phyloP scores from a whole-genome alignment of 148 eudicot species.

The Pouteria glomerata region DNA sequence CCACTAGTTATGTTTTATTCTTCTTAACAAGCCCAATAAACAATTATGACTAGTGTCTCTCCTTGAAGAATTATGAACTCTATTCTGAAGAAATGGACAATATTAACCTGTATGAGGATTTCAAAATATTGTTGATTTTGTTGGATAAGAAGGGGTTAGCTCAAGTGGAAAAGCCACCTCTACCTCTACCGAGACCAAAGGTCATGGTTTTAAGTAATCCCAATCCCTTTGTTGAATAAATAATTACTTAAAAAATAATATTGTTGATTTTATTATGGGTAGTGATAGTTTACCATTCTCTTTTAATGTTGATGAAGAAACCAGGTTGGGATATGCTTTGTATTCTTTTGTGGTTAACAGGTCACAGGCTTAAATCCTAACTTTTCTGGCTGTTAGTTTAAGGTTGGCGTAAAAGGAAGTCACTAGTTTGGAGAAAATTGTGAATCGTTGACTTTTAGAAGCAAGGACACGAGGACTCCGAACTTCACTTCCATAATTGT shows the following conservation, averaged over 20 bases:
- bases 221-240: no score
- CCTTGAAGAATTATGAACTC: background rate
- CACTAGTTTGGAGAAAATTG: background rate
- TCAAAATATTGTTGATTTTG: background rate
- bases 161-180: no score
- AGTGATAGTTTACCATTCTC: background rate
- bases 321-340: background rate
- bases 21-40: background rate
- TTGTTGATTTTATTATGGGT: background rate
- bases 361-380: background rate
- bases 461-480: background rate
- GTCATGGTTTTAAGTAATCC: no score
- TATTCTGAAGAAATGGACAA: background rate
- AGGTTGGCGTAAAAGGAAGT: background rate
- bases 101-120: background rate
- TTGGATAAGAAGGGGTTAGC: no score
- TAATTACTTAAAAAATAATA: no score
- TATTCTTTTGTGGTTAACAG: background rate
- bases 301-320: background rate
- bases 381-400: background rate
- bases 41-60: background rate
- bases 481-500: background rate
- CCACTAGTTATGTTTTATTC: background rate
- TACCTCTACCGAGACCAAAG: no score
- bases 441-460: background rate